Percentiles rank a stretch among this genome's conserved stretches.
These are phyloP conservation scores for Polyplosphaeria fusca DNA, from an alignment of 495 filamentous ascomycete genomes.

Conservation along the genomic window DNA sequence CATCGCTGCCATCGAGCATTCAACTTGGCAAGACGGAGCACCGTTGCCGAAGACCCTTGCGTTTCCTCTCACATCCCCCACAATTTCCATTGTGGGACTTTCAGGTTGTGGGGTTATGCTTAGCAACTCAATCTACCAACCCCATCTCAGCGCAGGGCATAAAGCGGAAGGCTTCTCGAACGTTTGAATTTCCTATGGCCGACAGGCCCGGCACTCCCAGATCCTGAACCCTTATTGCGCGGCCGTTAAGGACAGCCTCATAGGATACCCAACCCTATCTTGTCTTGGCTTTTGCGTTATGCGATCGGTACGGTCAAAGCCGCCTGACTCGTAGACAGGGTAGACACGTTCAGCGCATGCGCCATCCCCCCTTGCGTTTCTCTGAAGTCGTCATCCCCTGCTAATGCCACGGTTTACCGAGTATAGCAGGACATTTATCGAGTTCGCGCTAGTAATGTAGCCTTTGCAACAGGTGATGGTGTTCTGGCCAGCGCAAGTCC, in stretches of 20 bases:
- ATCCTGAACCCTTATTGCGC: conserved; percentile 11
- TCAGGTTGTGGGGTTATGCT: conserved; percentile 26
- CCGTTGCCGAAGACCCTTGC: conserved; percentile 19
- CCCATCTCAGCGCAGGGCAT: conserved; percentile 13
- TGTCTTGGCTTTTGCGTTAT: conserved; percentile 18
- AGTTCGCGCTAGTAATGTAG: background rate
- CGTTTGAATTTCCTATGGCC: conserved; percentile 24
- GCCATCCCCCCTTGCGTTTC: conserved; percentile 21
- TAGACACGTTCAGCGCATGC: conserved; percentile 17
- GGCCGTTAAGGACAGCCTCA: conserved; percentile 20
- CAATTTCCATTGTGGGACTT: conserved; percentile 13
- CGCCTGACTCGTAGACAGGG: conserved; percentile 31
- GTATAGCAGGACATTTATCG: conserved; percentile 18
- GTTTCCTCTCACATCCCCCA: conserved; percentile 23
- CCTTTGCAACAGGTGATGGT: background rate
- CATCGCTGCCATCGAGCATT: conserved; percentile 2
- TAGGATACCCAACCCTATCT: conserved; percentile 3
- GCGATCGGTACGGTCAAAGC: conserved; percentile 22
- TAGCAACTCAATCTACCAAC: conserved; percentile 20
- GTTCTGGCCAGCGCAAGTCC: background rate
- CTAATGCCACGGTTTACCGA: conserved; percentile 23
- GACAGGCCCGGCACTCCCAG: conserved; percentile 25
- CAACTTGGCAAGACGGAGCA: conserved; percentile 19
- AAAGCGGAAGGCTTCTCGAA: conserved; percentile 31
- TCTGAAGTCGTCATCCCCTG: conserved; percentile 16